Conservation (phyloP, 139 green algal genomes). For the Volvox africanus region DNA sequence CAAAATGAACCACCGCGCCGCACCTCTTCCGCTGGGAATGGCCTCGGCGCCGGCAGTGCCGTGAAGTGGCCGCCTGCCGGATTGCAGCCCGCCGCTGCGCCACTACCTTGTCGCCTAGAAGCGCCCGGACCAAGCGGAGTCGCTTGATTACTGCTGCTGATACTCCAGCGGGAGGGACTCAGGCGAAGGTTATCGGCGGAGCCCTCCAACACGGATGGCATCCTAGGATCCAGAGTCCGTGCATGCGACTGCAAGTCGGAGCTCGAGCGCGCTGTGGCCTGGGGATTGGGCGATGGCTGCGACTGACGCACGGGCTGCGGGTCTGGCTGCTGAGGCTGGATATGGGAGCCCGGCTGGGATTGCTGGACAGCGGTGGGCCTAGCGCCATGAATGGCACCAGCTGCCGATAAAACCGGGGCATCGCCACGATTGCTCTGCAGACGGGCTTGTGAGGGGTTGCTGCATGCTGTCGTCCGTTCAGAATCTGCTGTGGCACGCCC, state of each 20-base stretch:
- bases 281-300: background rate
- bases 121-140: background rate
- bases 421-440: background rate
- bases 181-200: background rate
- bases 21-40: background rate
- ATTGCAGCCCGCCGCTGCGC: background rate
- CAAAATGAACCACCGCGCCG: background rate
- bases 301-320: background rate
- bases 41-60: background rate
- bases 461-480: background rate
- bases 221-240: background rate
- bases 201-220: background rate
- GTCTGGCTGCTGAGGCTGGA: background rate
- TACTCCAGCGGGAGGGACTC: background rate
- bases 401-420: background rate
- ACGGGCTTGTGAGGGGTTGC: background rate
- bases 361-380: background rate
- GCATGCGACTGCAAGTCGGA: background rate
- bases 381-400: background rate
- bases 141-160: background rate
- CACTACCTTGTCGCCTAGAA: background rate
- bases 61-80: background rate
- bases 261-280: background rate
- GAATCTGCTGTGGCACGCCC: background rate
- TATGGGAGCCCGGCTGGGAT: background rate